phyloP scores from a whole-genome alignment of 768 basidiomycete species.

The Tricholomella constricta region DNA sequence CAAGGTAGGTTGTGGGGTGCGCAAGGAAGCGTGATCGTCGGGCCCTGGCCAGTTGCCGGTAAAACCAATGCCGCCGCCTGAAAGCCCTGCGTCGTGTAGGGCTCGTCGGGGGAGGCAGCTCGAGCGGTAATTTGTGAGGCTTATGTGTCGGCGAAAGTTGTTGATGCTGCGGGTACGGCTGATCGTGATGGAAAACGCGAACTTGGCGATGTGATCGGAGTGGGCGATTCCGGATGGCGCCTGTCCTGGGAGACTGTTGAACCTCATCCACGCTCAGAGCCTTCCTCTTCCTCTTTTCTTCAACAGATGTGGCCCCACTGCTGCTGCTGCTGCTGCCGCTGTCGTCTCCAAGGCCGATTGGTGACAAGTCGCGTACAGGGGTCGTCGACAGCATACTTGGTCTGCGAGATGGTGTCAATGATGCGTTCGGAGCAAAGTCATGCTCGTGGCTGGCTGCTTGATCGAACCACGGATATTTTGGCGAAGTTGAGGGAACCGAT shows the following conservation, averaged over 20 bases:
- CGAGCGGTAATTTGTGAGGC: constrained; percentile 3
- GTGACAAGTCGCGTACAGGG: neutral
- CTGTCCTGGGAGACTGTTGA: constrained; percentile 1
- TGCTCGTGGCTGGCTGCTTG: constrained; percentile 1
- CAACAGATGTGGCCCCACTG: neutral
- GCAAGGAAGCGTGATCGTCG: constrained; percentile 11
- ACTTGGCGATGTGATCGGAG: constrained; percentile 10
- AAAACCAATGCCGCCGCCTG: constrained; percentile 9
- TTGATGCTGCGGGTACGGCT: neutral
- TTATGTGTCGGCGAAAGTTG: constrained; percentile 1
- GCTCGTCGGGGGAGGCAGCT: constrained; percentile 19
- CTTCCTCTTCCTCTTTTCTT: neutral
- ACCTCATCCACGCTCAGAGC: constrained; percentile 3
- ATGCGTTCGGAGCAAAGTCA: constrained; percentile 16
- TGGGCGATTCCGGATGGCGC: constrained; percentile 13
- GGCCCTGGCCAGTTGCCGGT: constrained; percentile 5
- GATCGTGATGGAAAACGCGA: constrained; percentile 11
- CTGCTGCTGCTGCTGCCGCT: neutral
- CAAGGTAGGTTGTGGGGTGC: constrained; percentile 36
- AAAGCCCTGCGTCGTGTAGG: constrained; percentile 12
- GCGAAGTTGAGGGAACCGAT: constrained; percentile 1
- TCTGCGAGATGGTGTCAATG: constrained; percentile 8
- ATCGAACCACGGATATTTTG: constrained; percentile 9
- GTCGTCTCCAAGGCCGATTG: neutral
- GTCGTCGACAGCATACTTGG: neutral